A percentile compares a stretch with the other conserved stretches of the same genome.
phyloP scores from a whole-genome alignment of 2,329 filamentous ascomycete species.

The Bretziella fagacearum region DNA sequence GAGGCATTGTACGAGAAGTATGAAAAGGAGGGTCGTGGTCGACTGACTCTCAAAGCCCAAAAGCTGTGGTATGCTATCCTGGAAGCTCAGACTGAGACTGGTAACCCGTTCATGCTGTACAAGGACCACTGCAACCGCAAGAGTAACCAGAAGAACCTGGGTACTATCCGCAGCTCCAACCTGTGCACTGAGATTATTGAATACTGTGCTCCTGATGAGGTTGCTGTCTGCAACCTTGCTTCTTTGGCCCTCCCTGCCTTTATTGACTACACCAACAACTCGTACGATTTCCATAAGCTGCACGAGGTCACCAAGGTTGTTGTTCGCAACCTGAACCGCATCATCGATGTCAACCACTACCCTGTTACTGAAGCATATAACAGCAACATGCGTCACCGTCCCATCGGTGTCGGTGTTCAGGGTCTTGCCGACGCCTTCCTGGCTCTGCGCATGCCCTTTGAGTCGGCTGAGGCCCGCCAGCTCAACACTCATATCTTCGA shows the following conservation, averaged over 20 bases:
- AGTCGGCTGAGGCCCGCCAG: conserved; percentile 82
- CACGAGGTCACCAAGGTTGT: conserved; percentile 89
- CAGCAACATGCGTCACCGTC: conserved; percentile 94
- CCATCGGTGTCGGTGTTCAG: conserved; percentile 91
- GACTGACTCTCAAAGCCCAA: conserved; percentile 86
- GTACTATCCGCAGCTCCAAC: conserved; percentile 96
- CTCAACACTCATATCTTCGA: conserved; percentile 98
- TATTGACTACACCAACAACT: conserved; percentile 68
- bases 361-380: conserved; percentile 85
- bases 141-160: conserved; percentile 99
- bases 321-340: conserved; percentile 80
- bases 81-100: conserved; percentile 96
- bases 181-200: conserved; percentile 98
- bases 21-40: conserved; percentile 72
- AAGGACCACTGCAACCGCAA: conserved; percentile 97
- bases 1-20: conserved; percentile 89
- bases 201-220: conserved; percentile 93
- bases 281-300: conserved; percentile 91
- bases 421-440: conserved; percentile 97
- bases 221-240: conserved; percentile 94
- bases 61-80: conserved; percentile 99
- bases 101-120: conserved; percentile 99
- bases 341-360: conserved; percentile 97
- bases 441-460: conserved; percentile 88
- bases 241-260: conserved; percentile 83